Percentiles rank a stretch among this genome's conserved stretches.
Conservation (phyloP, 1,284 basidiomycete species). For the Stygiomarasmius scandens region DNA sequence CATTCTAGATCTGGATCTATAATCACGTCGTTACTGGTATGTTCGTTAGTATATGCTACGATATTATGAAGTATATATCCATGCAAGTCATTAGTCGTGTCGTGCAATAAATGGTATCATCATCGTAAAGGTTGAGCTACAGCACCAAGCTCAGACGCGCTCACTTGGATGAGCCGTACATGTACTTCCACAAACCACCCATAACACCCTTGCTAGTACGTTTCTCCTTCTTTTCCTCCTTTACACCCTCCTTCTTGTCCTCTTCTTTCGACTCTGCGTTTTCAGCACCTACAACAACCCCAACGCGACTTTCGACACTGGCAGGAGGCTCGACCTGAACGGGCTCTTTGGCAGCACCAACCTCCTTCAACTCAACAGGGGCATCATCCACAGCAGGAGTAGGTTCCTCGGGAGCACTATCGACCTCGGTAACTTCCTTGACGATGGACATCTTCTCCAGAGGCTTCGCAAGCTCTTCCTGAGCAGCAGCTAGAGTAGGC, state of each 20-base stretch:
- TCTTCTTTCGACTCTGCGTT: not conserved
- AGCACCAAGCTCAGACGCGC: too few relatives aligned
- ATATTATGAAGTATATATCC: too few relatives aligned
- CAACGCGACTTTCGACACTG: not conserved
- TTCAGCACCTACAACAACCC: not conserved
- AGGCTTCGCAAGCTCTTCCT: not conserved
- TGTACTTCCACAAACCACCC: not conserved
- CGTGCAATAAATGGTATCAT: too few relatives aligned
- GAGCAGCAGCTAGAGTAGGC: not conserved
- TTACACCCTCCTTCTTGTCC: not conserved
- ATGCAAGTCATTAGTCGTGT: too few relatives aligned
- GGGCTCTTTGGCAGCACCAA: not conserved
- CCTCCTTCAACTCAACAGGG: not conserved
- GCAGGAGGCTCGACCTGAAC: not conserved
- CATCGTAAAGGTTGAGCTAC: too few relatives aligned
- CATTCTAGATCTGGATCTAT: too few relatives aligned
- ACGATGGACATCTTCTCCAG: not conserved
- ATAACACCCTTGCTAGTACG: not conserved
- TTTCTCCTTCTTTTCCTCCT: not conserved
- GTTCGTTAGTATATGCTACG: too few relatives aligned
- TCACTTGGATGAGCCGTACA: not conserved
- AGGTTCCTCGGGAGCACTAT: not conserved
- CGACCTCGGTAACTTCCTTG: not conserved
- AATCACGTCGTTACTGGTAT: too few relatives aligned
- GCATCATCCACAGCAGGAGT: not conserved